Evolutionary conservation across 768 basidiomycete species (phyloP).

Genomic region (Calocera cornea): DNA sequence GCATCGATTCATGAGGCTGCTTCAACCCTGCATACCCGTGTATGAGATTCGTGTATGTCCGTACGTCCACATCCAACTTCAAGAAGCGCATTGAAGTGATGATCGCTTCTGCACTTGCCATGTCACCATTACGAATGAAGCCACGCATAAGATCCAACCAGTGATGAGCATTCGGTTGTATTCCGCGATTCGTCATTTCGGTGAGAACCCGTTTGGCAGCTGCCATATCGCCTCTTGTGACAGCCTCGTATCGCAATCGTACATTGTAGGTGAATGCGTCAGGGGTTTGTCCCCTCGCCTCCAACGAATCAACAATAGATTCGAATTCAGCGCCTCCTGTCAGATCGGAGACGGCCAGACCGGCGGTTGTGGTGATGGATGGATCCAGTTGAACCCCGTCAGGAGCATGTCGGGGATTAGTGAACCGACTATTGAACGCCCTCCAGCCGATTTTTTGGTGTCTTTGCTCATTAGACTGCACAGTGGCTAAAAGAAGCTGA

Average conservation of each 20-base stretch:
- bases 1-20: slow-evolving; percentile 39
- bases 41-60: slow-evolving; percentile 69
- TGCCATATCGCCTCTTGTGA: slow-evolving; percentile 37
- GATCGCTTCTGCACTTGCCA: slow-evolving; percentile 40
- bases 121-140: slow-evolving; percentile 46
- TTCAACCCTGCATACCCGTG: slow-evolving; percentile 52
- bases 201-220: slow-evolving; percentile 43
- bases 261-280: slow-evolving; percentile 44
- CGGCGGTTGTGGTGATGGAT: not conserved
- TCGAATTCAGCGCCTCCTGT: not conserved
- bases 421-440: slow-evolving; percentile 3
- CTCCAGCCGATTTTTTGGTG: not conserved
- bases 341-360: not conserved
- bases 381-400: not conserved
- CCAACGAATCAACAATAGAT: not conserved
- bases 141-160: slow-evolving; percentile 65
- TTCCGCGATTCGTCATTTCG: slow-evolving; percentile 48
- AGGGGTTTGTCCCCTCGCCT: not conserved
- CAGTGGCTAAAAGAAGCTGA: not conserved
- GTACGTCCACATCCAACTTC: slow-evolving; percentile 43
- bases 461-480: not conserved
- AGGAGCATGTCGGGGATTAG: not conserved
- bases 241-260: slow-evolving; percentile 49
- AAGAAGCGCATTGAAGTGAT: slow-evolving; percentile 35
- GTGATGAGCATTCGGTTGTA: slow-evolving; percentile 61